A percentile compares a stretch with the other conserved stretches of the same genome.
These are phyloP conservation scores for Saturnispora diversa DNA, from an alignment of 805 yeast species.

Conservation along the genomic window DNA sequence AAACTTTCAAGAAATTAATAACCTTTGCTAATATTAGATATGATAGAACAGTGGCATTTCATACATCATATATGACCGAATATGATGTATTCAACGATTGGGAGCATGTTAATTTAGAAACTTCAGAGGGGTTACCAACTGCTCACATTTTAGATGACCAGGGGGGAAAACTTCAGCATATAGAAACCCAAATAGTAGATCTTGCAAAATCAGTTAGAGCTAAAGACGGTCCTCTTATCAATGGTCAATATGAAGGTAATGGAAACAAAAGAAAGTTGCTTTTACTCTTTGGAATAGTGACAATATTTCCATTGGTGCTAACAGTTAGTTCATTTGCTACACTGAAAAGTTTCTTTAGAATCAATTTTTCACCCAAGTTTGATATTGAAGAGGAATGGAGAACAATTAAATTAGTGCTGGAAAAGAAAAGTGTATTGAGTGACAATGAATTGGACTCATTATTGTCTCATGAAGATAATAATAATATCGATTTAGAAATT, in stretches of 20 bases:
- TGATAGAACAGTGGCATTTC: constrained; percentile 84
- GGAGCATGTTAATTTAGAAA: constrained; percentile 40
- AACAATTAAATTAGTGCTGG: not conserved
- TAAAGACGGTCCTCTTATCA: not conserved
- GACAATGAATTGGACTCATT: not conserved
- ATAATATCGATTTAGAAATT: constrained; percentile 7
- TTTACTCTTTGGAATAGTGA: not conserved
- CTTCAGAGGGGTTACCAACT: constrained; percentile 38
- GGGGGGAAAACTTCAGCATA: constrained; percentile 8
- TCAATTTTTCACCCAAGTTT: constrained; percentile 8
- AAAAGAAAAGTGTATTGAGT: not conserved
- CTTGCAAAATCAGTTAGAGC: constrained; percentile 29
- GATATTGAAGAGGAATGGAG: constrained; percentile 13
- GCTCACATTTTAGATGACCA: constrained; percentile 32
- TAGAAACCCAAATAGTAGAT: constrained; percentile 45
- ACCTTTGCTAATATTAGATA: constrained; percentile 68
- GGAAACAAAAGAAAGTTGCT: constrained; percentile 3
- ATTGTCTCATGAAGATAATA: not conserved
- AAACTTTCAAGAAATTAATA: constrained; percentile 46
- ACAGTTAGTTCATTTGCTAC: constrained; percentile 23
- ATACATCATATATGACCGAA: constrained; percentile 69
- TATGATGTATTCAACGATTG: constrained; percentile 62
- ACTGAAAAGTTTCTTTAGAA: constrained; percentile 20
- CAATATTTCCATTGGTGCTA: constrained; percentile 23
- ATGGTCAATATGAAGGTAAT: constrained; percentile 1